Base-by-base conservation (phyloP, 2,329 filamentous ascomycete genomes). In the Aspergillus thermomutatus region DNA sequence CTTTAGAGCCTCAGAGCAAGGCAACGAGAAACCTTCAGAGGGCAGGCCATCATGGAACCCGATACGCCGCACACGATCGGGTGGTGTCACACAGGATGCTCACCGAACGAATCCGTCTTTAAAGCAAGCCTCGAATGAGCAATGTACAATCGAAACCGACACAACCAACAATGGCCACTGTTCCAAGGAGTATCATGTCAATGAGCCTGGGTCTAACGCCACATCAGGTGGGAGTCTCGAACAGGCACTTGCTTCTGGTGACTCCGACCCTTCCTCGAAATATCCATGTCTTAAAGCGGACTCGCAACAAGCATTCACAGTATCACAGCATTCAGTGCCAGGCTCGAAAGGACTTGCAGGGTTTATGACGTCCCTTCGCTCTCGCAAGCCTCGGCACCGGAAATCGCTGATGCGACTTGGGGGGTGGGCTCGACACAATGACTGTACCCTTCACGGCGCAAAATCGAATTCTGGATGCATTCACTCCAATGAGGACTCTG, bases 311-410 rank as follows among this genome's bases (percentile, higher is more conserved):
- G 9, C 45, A 50, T 37, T 49, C 7, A 25, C 51, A 17, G 49
- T 49, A 11, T 53, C 47, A 9, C 58, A 31, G 28, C 56, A 53
- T 43, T 54, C 58, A 19, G 26, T 47, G n/a, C 56, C 52, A 49
- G 47, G 56, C 28, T 62, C 56, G 5, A 54, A 56, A 43, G 49
- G 60, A 25, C 49, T 68, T 10, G 48, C 49, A 37, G 61, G 57
- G 2, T 54, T 67, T 28, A 59, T 55, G 52, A 59, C 58, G 10
- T 53, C 64, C 27, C 57, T 68, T 40, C 59, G 61, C 27, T 48
- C 57, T 5, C 60, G 59, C 34, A 64, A 51, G 49, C 45, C 46
- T 41, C 61, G 56, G 23, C 60, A 41, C 14, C 49, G 37, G 25
- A 59, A 49, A 25, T 46, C 34, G 54, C 43, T 17, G 25, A 21